Evolutionary conservation across 139 green algal genomes (phyloP), one percentile per base, ranked within the genome.

Genomic region (Chlamydomonas asymmetrica): DNA sequence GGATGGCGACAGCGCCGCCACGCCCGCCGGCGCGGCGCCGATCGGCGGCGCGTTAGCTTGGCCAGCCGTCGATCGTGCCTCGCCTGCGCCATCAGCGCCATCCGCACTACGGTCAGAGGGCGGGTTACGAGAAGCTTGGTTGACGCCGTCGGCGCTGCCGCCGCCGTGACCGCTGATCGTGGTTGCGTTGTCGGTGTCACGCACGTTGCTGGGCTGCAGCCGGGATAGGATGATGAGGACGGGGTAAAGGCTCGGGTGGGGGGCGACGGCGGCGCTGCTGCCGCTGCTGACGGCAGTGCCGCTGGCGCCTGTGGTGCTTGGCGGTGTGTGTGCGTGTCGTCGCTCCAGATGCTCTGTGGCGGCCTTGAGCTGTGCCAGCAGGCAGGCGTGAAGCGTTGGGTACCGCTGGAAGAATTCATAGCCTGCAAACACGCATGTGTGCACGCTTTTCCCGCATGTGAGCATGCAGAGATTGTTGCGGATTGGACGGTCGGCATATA

Each of bases 331-430:
- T 29, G n/a, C 16, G 29, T 18, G 6, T 35, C 18, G 59, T 41
- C 1, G 37, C 60, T 83, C 64, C 43, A 87, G 76, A 39, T 65
- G 62, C 23, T 74, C 66, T 1, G 79, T 74, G 4, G 85, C 84
- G 0, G 48, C 54, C 9, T 64, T 56, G 48, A 96, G 85, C 80
- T 94, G 71, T 31, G 13, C 29, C 37, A 91, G 80, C 69, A 97
- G 81, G 82, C 95, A 98, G 29, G 61, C 60, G 75, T 97, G 93
- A 64, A 98, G 89, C 10, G 61, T 29, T 0, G 92, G 93, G 80
- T 91, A 94, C 49, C 90, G 84, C 27, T 84, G 67, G 72, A 98
- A 98, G 77, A 98, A 97, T 57, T 98, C 94, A 10, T 78, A 61
- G 8, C 81, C 81, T 87, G 72, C 63, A 63, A 20, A 39, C n/a